Evolutionary conservation across 2,329 filamentous ascomycete genomes (phyloP).

Genomic region (Verticillium tricorpus): DNA sequence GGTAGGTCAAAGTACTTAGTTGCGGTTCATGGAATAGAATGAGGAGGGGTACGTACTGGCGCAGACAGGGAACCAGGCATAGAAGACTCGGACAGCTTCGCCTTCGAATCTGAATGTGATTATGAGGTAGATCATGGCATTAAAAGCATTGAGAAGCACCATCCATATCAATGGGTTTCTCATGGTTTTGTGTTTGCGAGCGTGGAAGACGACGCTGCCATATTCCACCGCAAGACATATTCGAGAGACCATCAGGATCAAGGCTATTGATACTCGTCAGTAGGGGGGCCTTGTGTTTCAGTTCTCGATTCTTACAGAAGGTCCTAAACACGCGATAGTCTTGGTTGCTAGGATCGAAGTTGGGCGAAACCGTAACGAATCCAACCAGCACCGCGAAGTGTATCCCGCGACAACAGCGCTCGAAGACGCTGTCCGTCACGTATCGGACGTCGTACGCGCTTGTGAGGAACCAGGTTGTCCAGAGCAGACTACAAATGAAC

Average conservation of each 20-base stretch:
- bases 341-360: constrained; percentile 34
- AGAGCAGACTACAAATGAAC: constrained; percentile 38
- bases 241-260: constrained; percentile 48
- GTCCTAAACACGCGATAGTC: constrained; percentile 32
- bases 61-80: constrained; percentile 30
- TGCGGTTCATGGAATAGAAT: neutral
- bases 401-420: constrained; percentile 51
- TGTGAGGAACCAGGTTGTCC: constrained; percentile 65
- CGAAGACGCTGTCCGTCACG: constrained; percentile 57
- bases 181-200: constrained; percentile 33
- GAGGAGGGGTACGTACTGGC: constrained; percentile 42
- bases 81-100: constrained; percentile 27
- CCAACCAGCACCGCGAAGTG: constrained; percentile 63
- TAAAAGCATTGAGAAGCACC: constrained; percentile 26
- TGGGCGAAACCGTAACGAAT: constrained; percentile 55
- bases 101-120: constrained; percentile 33
- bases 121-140: constrained; percentile 34
- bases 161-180: constrained; percentile 29
- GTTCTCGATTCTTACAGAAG: constrained; percentile 29
- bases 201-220: constrained; percentile 37
- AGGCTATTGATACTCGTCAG: constrained; percentile 16
- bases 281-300: neutral
- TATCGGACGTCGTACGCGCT: constrained; percentile 63
- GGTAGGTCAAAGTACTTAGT: neutral
- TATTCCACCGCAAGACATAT: constrained; percentile 52